Percentiles rank a stretch among this genome's conserved stretches.
These are phyloP conservation scores for Epichloe sibirici DNA, from an alignment of 2,329 filamentous ascomycete species.

Conservation along the genomic window DNA sequence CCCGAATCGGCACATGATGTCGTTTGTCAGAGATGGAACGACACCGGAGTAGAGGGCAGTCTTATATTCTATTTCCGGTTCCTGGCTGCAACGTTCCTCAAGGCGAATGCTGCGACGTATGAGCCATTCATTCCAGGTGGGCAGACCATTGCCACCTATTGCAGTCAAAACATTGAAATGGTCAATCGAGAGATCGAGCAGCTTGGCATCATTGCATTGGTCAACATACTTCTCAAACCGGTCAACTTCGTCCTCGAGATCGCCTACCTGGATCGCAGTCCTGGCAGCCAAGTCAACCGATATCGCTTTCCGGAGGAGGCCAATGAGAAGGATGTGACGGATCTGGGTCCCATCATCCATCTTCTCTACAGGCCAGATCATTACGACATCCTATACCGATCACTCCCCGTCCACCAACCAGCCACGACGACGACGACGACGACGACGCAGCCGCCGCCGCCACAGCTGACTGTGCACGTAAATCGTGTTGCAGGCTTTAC, in stretches of 20 bases:
- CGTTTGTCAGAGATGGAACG: conserved; percentile 62
- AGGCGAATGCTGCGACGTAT: conserved; percentile 57
- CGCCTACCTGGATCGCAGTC: conserved; percentile 79
- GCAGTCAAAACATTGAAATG: conserved; percentile 57
- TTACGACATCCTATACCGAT: conserved; percentile 85
- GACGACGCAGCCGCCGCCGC: not conserved
- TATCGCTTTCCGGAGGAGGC: conserved; percentile 50
- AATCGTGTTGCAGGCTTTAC: conserved; percentile 37
- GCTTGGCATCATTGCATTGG: conserved; percentile 66
- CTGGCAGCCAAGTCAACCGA: conserved; percentile 62
- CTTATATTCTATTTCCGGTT: conserved; percentile 81
- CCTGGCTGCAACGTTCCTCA: conserved; percentile 75
- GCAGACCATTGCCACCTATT: conserved; percentile 54
- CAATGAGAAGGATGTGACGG: conserved; percentile 29
- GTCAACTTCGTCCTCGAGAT: conserved; percentile 74
- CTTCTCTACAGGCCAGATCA: conserved; percentile 64
- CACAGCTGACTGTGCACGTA: conserved; percentile 31
- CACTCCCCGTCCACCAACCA: conserved; percentile 16
- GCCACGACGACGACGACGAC: conserved; percentile 10
- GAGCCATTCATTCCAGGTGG: conserved; percentile 55
- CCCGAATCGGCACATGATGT: conserved; percentile 41
- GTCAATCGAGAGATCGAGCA: conserved; percentile 80
- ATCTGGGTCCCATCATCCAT: conserved; percentile 40
- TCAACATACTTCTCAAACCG: conserved; percentile 68
- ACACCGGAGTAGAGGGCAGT: conserved; percentile 50